A percentile compares a stretch with the other conserved stretches of the same genome.
These are phyloP conservation scores for Warburgia ugandensis DNA, from an alignment of 164 flowering plant species.

Conservation along the genomic window DNA sequence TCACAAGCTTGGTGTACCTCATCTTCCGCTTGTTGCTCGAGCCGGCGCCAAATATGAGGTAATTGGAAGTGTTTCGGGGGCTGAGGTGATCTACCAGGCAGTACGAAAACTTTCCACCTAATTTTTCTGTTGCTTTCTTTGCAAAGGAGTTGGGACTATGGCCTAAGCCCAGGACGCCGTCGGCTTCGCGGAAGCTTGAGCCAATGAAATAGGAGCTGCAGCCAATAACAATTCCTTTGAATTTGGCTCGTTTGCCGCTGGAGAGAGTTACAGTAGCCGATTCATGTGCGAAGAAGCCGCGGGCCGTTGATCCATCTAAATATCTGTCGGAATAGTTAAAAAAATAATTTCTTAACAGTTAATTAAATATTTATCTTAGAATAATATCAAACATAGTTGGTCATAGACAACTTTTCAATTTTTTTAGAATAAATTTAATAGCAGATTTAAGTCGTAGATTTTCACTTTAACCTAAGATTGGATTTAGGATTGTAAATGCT, in stretches of 20 bases:
- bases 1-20: slow-evolving; percentile 32
- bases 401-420: no score
- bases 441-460: no score
- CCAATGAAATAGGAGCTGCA: slow-evolving; percentile 39
- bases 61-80: slow-evolving; percentile 37
- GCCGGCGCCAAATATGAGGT: slow-evolving; percentile 28
- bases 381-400: no score
- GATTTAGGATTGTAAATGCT: no score
- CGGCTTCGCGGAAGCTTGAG: slow-evolving; percentile 26
- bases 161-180: slow-evolving; percentile 69
- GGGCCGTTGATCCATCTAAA: slow-evolving; percentile 36
- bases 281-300: slow-evolving; percentile 61
- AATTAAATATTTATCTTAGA: no score
- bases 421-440: no score
- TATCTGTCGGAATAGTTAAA: no score
- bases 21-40: background rate
- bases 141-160: slow-evolving; percentile 38
- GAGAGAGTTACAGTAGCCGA: slow-evolving; percentile 32
- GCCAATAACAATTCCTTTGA: slow-evolving; percentile 40
- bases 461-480: no score
- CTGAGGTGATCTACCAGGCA: slow-evolving; percentile 71
- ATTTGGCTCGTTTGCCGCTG: slow-evolving; percentile 26
- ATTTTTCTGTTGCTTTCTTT: slow-evolving; percentile 15
- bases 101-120: slow-evolving; percentile 60
- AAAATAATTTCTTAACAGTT: no score